Evolutionary conservation across 2,329 filamentous ascomycete genomes (phyloP).

Genomic region (Fusarium clavum): DNA sequence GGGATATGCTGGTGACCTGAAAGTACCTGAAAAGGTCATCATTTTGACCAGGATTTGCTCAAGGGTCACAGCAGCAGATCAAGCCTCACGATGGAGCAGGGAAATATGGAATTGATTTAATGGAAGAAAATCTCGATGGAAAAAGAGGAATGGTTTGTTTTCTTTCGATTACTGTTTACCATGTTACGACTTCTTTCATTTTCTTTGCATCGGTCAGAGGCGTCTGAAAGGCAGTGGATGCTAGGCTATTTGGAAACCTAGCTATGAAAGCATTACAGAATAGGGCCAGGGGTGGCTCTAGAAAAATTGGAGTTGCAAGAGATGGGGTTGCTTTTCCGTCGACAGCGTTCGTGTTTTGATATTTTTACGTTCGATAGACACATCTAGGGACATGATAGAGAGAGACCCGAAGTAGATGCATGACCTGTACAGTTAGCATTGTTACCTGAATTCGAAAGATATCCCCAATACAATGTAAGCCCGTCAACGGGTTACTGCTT

Average conservation of each 20-base stretch:
- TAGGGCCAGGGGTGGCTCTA: slow-evolving; percentile 26
- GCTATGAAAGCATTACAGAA: slow-evolving; percentile 22
- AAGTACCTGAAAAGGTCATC: neutral
- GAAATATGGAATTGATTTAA: slow-evolving; percentile 36
- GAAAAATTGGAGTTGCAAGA: slow-evolving; percentile 35
- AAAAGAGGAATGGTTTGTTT: slow-evolving; percentile 25
- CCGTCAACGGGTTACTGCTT: slow-evolving; percentile 8
- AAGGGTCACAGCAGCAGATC: slow-evolving; percentile 32
- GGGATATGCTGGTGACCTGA: neutral
- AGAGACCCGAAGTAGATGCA: slow-evolving; percentile 25
- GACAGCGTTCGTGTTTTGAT: slow-evolving; percentile 27
- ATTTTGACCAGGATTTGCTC: neutral
- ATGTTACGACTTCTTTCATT: slow-evolving; percentile 22
- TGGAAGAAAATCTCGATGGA: slow-evolving; percentile 28
- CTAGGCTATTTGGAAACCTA: slow-evolving; percentile 9
- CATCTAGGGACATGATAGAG: slow-evolving; percentile 28
- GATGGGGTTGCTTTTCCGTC: slow-evolving; percentile 22
- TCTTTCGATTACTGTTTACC: slow-evolving; percentile 38
- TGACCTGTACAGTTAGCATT: slow-evolving; percentile 41
- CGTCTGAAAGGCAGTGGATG: slow-evolving; percentile 26
- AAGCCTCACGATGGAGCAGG: slow-evolving; percentile 32
- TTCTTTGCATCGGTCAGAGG: slow-evolving; percentile 37
- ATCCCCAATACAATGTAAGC: slow-evolving; percentile 16
- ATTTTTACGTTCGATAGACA: slow-evolving; percentile 31
- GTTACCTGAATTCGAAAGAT: slow-evolving; percentile 18